These are phyloP conservation scores for Pythium guiyangense DNA, from an alignment of 352 stramenopile species.

Conservation along the genomic window DNA sequence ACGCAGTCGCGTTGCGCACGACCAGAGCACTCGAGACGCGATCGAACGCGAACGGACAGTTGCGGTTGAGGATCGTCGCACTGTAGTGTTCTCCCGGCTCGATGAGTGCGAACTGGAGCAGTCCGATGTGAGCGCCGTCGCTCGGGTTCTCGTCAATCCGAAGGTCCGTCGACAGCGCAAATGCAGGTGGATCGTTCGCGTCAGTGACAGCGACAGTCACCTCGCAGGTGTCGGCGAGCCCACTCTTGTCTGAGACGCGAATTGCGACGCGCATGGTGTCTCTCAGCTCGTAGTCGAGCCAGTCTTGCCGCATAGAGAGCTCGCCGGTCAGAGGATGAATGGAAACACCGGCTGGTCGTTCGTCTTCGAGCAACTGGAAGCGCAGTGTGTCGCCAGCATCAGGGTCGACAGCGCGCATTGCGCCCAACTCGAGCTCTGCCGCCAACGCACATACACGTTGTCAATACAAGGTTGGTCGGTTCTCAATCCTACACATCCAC, in stretches of 20 bases:
- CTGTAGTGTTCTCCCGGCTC: conserved; percentile 13
- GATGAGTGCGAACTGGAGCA: neutral
- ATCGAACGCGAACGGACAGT: conserved; percentile 20
- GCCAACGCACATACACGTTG: no score
- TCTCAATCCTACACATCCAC: neutral
- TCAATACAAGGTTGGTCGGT: neutral
- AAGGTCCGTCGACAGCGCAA: neutral
- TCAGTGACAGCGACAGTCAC: neutral
- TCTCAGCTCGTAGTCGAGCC: conserved; percentile 28
- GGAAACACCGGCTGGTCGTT: conserved; percentile 20
- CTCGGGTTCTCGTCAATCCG: conserved; percentile 6
- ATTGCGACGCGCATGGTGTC: conserved; percentile 12
- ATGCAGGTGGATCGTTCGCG: conserved; percentile 5
- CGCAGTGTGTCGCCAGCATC: conserved; percentile 9
- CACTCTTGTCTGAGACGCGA: conserved; percentile 19
- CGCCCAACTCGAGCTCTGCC: neutral
- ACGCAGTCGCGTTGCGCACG: conserved; percentile 8
- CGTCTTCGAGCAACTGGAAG: conserved; percentile 15
- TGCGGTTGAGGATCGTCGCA: conserved; percentile 11
- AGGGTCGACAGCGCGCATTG: conserved; percentile 2
- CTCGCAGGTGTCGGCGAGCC: conserved; percentile 4
- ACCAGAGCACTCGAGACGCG: conserved; percentile 1
- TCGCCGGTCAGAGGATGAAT: conserved; percentile 20
- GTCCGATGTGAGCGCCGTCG: conserved; percentile 1
- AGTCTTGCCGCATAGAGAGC: conserved; percentile 19